Evolutionary conservation across 495 filamentous ascomycete species (phyloP).

Genomic region (Aspergillus cristatus): DNA sequence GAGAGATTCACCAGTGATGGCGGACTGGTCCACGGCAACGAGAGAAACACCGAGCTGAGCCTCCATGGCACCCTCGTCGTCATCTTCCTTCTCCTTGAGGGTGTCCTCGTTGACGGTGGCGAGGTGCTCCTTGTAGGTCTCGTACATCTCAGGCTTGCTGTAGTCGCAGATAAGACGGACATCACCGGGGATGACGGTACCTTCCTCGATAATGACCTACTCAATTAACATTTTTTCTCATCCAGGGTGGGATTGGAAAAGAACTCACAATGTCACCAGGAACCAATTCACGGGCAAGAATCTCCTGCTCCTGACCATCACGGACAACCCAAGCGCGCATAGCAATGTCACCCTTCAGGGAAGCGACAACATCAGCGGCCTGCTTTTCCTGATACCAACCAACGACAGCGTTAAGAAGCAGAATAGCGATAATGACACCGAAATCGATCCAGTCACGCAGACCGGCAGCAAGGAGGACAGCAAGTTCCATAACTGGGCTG

Average conservation of each 20-base stretch:
- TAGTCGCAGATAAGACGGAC: conserved; percentile 70
- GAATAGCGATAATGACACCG: conserved; percentile 77
- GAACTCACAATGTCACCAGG: conserved; percentile 66
- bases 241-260: not conserved
- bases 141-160: conserved; percentile 58
- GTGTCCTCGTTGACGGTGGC: conserved; percentile 47
- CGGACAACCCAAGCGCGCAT: conserved; percentile 67
- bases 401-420: conserved; percentile 68
- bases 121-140: conserved; percentile 60
- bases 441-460: conserved; percentile 78
- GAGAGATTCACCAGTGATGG: conserved; percentile 71
- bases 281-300: conserved; percentile 71
- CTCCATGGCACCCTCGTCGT: conserved; percentile 45
- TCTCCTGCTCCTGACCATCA: conserved; percentile 60
- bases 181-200: conserved; percentile 65
- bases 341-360: conserved; percentile 75
- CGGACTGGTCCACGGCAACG: conserved; percentile 62
- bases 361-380: conserved; percentile 74
- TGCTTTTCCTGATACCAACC: conserved; percentile 87
- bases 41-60: conserved; percentile 54
- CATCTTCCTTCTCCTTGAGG: conserved; percentile 56
- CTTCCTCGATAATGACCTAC: conserved; percentile 66
- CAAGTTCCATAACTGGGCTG: conserved; percentile 84
- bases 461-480: conserved; percentile 69
- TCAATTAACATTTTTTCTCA: not conserved